These are phyloP conservation scores for Botrytis porri DNA, from an alignment of 2,329 filamentous ascomycete genomes.

Conservation along the genomic window DNA sequence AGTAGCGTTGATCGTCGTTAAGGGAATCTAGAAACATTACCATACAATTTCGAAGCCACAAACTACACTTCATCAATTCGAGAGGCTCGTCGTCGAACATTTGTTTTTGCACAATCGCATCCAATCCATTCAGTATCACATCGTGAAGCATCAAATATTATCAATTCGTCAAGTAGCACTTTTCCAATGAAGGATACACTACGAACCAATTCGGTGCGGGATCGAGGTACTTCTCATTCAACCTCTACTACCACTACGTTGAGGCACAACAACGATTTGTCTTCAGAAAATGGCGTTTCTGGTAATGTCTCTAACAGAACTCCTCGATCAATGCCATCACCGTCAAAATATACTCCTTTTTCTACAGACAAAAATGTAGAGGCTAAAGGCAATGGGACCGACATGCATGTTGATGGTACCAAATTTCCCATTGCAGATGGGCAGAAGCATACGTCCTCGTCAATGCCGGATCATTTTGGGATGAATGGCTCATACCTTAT, in stretches of 20 bases:
- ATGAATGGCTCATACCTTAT: conserved; percentile 1
- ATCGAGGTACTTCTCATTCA: background rate
- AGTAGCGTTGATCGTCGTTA: background rate
- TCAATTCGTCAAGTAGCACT: background rate
- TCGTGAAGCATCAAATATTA: background rate
- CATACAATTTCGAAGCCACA: background rate
- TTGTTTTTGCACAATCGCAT: background rate
- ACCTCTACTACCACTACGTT: background rate
- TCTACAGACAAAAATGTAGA: background rate
- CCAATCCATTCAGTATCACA: background rate
- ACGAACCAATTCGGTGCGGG: background rate
- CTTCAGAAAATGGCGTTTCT: background rate
- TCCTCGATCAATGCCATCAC: conserved; percentile 11
- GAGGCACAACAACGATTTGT: background rate
- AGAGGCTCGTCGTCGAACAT: conserved; percentile 4
- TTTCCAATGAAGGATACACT: conserved; percentile 7
- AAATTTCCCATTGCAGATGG: background rate
- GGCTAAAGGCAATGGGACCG: background rate
- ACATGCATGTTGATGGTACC: background rate
- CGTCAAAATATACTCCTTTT: background rate
- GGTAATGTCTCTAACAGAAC: background rate
- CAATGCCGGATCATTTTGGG: background rate
- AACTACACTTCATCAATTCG: background rate
- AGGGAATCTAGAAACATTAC: background rate
- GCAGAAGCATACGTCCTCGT: background rate